Evolutionary conservation across 2,329 filamentous ascomycete species (phyloP), one percentile per base, ranked within the genome.

Genomic region (Sordariomycetes sp.): DNA sequence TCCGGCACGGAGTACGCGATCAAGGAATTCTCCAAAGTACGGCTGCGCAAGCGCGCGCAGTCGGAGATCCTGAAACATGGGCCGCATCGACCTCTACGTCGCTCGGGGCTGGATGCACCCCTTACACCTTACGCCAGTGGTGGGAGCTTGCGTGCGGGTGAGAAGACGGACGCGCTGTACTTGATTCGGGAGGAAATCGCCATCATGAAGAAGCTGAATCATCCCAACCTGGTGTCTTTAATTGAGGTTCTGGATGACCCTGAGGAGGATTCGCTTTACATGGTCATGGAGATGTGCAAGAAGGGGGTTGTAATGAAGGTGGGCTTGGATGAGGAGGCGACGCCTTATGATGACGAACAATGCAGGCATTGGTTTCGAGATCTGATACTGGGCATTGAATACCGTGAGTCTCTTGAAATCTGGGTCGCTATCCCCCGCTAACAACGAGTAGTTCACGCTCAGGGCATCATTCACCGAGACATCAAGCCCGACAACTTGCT

Each of bases 201-300:
- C 38, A 93, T 96, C 53, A 96, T 98, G 88, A 98, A 96, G 68
- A 96, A 96, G 61, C 71, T 96, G 30, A 80, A 95, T 51, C 92
- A 98, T 51, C 82, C 79, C 19, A 98, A 96, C 51, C 66, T 98
- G n/a, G 90, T 96, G 11, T 79, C 83, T 30, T 64, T 98, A 33
- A 86, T 94, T 44, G 92, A 98, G 59, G 92, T 98, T 4, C 66
- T 98, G 33, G 92, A 96, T 54, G 92, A 96, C 51, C 90, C 92
- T 0, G 81, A 90, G 31, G 87, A 95, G 52, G 92, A 98, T 57
- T 94, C 88, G 4, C 63, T 98, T 10, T 98, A 95, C 61, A 96
- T 98, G 86, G 92, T 98, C 16, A 72, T 98, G 57, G 92, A 98
- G 57, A 94, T 95, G 86, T 98, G 92, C 65, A 92, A 94, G 52